Base-by-base conservation (phyloP, 306 rosid species). In the Gastrolobium villosum region DNA sequence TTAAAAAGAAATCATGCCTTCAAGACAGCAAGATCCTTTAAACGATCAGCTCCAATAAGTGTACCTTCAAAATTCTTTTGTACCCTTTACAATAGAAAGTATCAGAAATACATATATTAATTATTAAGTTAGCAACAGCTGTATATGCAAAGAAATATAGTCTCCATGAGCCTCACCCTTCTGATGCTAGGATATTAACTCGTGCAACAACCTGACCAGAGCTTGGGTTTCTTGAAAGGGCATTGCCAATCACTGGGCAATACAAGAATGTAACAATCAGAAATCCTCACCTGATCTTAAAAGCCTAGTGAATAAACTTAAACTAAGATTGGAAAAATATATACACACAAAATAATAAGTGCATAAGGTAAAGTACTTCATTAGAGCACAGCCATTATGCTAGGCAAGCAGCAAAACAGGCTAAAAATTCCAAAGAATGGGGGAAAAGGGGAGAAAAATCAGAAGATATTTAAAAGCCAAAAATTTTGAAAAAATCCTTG, bases 21-120 rank as follows among this genome's bases (percentile, higher is more conserved):
- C 82, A 95, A 78, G 84, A 95, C 90, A 14, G 98, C 98, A 69
- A 95, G 98, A 87, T 95, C 99, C 94, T 95, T 95, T 36, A 97
- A 85, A 36, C 98, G 99, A 73, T 95, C 99, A 50, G 96, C 98
- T 74, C 99, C 99, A 41, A 95, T 35, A 75, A 95, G 88, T 64
- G 36, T 88, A n/a, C 98, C 99, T 87, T 91, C 99, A 86, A 95
- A 95, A 82, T 88, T 95, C 88, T 91, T 89, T 53, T 86, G 94
- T 44, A 93, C 84, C 86, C 99, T 93, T 84, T 56, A 82, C 9
- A 55, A 74, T 26, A 43, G 44, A 10, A 78, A 39, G 52, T 44
- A 76, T 81, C 34, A 83, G 78, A 81, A 45, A 66, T 32, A 31
- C 43, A 61, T 70, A 68, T 2, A 55, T 30, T 45, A 20, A 41